These are phyloP conservation scores for Nidularia sp. DNA, from an alignment of 768 basidiomycete genomes.

Conservation along the genomic window DNA sequence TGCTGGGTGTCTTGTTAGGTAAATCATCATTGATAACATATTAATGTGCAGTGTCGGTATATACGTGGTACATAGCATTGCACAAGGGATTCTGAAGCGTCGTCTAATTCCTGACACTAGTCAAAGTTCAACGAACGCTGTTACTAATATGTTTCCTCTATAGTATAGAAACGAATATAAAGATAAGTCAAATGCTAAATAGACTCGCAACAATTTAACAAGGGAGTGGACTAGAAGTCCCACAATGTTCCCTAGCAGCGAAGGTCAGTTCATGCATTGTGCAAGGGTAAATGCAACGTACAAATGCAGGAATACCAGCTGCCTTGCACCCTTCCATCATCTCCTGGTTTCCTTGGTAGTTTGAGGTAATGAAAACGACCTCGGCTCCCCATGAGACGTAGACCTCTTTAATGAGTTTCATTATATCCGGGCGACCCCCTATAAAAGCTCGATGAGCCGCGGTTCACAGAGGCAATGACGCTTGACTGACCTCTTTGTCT, in stretches of 20 bases:
- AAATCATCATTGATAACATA: not conserved
- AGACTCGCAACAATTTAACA: too few relatives aligned
- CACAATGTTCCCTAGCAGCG: conserved; percentile 56
- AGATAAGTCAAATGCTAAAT: too few relatives aligned
- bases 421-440: conserved; percentile 72
- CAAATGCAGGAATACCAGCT: conserved; percentile 67
- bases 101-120: not conserved
- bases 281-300: conserved; percentile 17
- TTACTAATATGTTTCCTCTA: too few relatives aligned
- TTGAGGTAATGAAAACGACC: conserved; percentile 82
- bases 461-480: not conserved
- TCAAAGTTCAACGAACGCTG: too few relatives aligned
- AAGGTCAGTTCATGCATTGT: not conserved
- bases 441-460: conserved; percentile 1
- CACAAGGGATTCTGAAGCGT: not conserved
- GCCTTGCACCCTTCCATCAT: conserved; percentile 81
- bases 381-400: conserved; percentile 81
- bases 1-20: not conserved
- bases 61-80: not conserved
- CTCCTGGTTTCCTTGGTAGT: conserved; percentile 71
- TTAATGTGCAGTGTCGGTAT: not conserved
- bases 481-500: conserved; percentile 51
- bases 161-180: too few relatives aligned
- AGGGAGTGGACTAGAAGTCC: conserved; percentile 48
- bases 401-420: conserved; percentile 71